Base-by-base conservation (phyloP, 2,329 filamentous ascomycete genomes). In the Verticillium klebahnii region DNA sequence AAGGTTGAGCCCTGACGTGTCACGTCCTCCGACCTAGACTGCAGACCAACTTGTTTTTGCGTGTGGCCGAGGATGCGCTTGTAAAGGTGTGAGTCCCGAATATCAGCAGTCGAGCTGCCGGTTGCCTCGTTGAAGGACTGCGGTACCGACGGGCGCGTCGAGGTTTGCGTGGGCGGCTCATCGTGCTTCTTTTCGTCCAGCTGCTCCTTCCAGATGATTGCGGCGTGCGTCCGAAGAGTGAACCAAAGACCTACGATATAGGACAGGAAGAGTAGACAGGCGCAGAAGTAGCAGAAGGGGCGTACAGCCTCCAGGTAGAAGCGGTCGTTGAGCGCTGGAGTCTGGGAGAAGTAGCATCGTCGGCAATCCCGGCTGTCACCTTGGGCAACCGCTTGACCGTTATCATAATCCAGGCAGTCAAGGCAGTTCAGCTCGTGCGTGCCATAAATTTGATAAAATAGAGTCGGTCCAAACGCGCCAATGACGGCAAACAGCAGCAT, bases 401-500 rank as follows among this genome's bases (percentile, higher is more conserved):
- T 73, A 37, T 72, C 74, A 60, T 75, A 78, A 65, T 87, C 82
- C 57, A 84, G 77, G 64, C 84, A 88, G 61, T 84, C 85, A 62
- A 86, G 85, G 71, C 95, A 99, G 70, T 92, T 95, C 59, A 99
- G 85, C 77, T 99, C 93, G 72, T 99, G 95, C 57, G 93, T 97
- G 68, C 95, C 96, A 74, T 98, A 98, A 65, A 99, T 97, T 72
- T 99, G 94, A 77, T 98, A 99, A 78, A 99, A 99, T 15, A 99
- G 79, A 0, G 95, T 99, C 2, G 95, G 95, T 0, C 94, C 90
- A 75, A 99, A 99, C 9, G 94, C 92, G 64, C 91, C 94, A 68
- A 99, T 95, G 45, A 96, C 91, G 29, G 95, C 94, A 73, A 99
- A 99, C 11, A 99, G 82, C 61, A 99, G 79, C 95, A 99, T 99